Evolutionary conservation across 805 yeast species (phyloP).

Genomic region (Kuraishia cidri): DNA sequence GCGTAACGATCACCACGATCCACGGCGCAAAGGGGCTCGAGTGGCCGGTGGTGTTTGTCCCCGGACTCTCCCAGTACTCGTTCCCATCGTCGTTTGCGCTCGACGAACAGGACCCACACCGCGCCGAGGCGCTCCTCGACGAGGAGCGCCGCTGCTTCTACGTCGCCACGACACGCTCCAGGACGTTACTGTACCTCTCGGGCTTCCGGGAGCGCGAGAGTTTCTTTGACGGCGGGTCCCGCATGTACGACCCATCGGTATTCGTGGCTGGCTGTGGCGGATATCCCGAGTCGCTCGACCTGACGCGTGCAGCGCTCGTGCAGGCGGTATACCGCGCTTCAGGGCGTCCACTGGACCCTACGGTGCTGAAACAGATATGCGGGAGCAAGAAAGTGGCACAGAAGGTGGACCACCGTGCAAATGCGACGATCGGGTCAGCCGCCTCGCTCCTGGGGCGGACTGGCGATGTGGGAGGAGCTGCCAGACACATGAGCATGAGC

Average conservation of each 20-base stretch:
- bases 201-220: slow-evolving; percentile 3
- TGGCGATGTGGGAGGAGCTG: no score
- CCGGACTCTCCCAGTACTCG: slow-evolving; percentile 58
- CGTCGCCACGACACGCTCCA: slow-evolving; percentile 86
- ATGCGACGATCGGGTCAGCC: no score
- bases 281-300: no score
- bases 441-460: no score
- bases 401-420: no score
- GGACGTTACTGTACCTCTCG: slow-evolving; percentile 12
- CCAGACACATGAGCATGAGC: no score
- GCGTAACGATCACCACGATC: slow-evolving; percentile 57
- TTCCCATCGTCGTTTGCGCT: slow-evolving; percentile 50
- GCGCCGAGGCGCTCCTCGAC: slow-evolving; percentile 28
- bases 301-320: no score
- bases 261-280: not conserved
- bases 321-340: no score
- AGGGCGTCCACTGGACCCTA: no score
- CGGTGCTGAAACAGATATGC: no score
- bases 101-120: slow-evolving; percentile 13
- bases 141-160: slow-evolving; percentile 84
- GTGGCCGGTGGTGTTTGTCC: slow-evolving; percentile 88
- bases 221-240: not conserved
- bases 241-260: not conserved
- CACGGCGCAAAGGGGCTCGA: slow-evolving; percentile 93
- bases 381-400: no score